A percentile compares a stretch with the other conserved stretches of the same genome.
Conservation (phyloP, 2,329 filamentous ascomycete genomes). For the Venturia pyrina region DNA sequence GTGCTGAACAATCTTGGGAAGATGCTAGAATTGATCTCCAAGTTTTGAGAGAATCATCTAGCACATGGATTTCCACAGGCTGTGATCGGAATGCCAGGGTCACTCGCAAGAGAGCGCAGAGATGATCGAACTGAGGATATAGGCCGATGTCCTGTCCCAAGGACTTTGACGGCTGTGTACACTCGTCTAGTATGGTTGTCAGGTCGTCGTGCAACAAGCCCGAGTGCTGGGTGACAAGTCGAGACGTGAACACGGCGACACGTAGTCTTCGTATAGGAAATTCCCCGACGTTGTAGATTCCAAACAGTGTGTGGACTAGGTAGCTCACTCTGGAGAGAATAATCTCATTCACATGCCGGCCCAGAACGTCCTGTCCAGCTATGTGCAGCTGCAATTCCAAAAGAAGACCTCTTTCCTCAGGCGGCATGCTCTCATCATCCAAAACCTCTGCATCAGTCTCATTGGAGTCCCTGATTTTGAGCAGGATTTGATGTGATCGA, state of each 20-base stretch:
- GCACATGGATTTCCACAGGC: conserved; percentile 16
- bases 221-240: conserved; percentile 15
- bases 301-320: conserved; percentile 18
- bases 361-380: conserved; percentile 20
- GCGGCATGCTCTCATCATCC: conserved; percentile 23
- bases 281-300: conserved; percentile 20
- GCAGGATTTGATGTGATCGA: conserved; percentile 16
- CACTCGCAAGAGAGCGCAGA: conserved; percentile 29
- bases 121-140: conserved; percentile 26
- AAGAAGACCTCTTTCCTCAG: conserved; percentile 25
- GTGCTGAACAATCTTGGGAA: conserved; percentile 23
- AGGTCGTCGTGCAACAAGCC: conserved; percentile 7
- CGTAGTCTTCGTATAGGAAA: conserved; percentile 27
- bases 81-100: conserved; percentile 32
- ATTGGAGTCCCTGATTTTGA: conserved; percentile 29
- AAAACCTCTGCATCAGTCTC: conserved; percentile 39
- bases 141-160: conserved; percentile 14
- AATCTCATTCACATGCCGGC: not conserved
- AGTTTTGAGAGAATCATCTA: conserved; percentile 23
- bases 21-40: conserved; percentile 31
- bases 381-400: conserved; percentile 34
- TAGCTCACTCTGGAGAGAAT: not conserved
- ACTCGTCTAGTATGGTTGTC: conserved; percentile 8
- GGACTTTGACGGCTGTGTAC: conserved; percentile 20
- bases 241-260: conserved; percentile 20